A percentile compares a stretch with the other conserved stretches of the same genome.
phyloP scores from a whole-genome alignment of 1,284 basidiomycete species.

The Inonotus hispidus region DNA sequence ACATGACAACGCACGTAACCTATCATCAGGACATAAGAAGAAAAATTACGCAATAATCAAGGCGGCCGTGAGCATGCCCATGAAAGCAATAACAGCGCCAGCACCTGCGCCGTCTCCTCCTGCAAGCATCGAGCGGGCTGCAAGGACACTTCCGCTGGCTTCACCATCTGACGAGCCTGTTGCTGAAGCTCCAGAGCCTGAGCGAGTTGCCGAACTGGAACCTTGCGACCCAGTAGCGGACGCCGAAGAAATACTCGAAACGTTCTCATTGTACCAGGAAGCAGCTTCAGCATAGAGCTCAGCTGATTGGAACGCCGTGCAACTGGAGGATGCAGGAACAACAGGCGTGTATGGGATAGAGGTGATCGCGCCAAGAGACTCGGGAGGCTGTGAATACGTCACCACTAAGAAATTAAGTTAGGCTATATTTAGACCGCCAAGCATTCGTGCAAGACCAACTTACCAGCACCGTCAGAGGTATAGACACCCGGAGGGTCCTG shows the following conservation, averaged over 20 bases:
- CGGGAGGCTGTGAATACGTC: constrained; percentile 57
- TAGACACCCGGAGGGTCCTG: constrained; percentile 56
- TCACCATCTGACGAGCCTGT: neutral
- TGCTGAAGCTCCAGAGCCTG: neutral
- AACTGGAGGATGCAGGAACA: constrained; percentile 59
- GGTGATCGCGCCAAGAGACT: constrained; percentile 49
- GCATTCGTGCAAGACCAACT: neutral
- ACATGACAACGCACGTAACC: neutral
- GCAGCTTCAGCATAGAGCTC: constrained; percentile 38
- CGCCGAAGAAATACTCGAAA: neutral
- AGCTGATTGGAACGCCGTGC: constrained; percentile 49
- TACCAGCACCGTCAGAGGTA: constrained; percentile 35
- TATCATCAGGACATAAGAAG: constrained; percentile 2
- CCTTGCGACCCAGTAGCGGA: constrained; percentile 23
- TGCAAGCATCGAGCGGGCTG: neutral
- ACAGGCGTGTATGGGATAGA: constrained; percentile 57
- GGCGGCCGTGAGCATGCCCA: constrained; percentile 13
- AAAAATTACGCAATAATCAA: constrained; percentile 1
- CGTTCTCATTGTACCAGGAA: neutral
- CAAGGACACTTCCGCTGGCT: neutral
- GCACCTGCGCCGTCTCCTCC: constrained; percentile 8
- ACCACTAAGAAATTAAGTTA: constrained; percentile 22
- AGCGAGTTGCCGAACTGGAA: constrained; percentile 12
- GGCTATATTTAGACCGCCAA: neutral
- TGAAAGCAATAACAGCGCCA: constrained; percentile 11